A percentile compares a stretch with the other conserved stretches of the same genome.
Conservation (phyloP, 805 yeast genomes). For the Metschnikowia orientalis region DNA sequence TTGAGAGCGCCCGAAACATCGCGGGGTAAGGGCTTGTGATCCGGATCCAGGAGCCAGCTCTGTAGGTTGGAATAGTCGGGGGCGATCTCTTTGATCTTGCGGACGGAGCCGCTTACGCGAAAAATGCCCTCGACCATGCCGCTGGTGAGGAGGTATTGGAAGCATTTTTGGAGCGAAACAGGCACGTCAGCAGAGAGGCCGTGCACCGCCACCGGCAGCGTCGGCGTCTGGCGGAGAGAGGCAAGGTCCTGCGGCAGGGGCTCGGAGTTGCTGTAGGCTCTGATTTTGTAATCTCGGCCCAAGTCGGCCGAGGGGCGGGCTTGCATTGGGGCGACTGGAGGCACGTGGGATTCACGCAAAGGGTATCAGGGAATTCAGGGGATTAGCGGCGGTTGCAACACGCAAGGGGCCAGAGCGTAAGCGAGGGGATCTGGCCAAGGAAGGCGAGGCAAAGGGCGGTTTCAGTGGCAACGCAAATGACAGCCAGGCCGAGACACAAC, state of each 20-base stretch:
- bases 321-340: not conserved
- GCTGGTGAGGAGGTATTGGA: conserved; percentile 17
- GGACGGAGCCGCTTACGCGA: conserved; percentile 29
- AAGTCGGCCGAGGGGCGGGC: not conserved
- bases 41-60: conserved; percentile 18
- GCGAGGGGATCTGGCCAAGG: too few relatives aligned
- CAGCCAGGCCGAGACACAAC: too few relatives aligned
- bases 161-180: conserved; percentile 19
- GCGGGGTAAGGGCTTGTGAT: conserved; percentile 17
- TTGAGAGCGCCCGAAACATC: conserved; percentile 29
- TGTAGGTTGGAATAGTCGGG: conserved; percentile 16
- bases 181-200: conserved; percentile 15
- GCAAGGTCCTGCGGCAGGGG: conserved; percentile 2
- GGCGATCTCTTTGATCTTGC: conserved; percentile 21
- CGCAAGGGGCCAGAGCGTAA: too few relatives aligned
- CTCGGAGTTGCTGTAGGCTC: not conserved
- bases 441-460: too few relatives aligned
- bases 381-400: too few relatives aligned
- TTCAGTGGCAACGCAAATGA: too few relatives aligned
- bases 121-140: conserved; percentile 27
- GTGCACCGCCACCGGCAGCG: conserved; percentile 2
- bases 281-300: too few relatives aligned
- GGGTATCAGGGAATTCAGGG: too few relatives aligned
- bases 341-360: not conserved
- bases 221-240: conserved; percentile 3